A percentile compares a stretch with the other conserved stretches of the same genome.
Conservation (phyloP, 345 rosid genomes). For the Excoecaria agallocha region DNA sequence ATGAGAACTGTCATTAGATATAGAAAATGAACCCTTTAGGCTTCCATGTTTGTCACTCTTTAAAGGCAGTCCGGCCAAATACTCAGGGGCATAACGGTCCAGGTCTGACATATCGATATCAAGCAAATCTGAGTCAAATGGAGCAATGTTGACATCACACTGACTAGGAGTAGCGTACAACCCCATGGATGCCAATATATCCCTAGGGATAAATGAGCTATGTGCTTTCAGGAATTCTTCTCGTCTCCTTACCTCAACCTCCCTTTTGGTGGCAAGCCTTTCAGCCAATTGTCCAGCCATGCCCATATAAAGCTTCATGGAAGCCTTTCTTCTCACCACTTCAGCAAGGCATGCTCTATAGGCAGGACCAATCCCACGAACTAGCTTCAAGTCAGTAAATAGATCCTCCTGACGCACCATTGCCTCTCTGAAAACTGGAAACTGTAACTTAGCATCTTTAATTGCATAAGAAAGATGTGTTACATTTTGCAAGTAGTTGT, state of each 20-base stretch:
- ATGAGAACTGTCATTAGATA: conserved; percentile 63
- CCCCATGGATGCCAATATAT: conserved; percentile 81
- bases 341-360: conserved; percentile 98
- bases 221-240: conserved; percentile 79
- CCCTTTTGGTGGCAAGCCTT: conserved; percentile 86
- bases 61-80: conserved; percentile 51
- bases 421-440: conserved; percentile 94
- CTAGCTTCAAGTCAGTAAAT: conserved; percentile 66
- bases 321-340: conserved; percentile 82
- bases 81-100: conserved; percentile 85
- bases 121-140: conserved; percentile 73
- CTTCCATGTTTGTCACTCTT: conserved; percentile 50
- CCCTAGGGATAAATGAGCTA: conserved; percentile 64
- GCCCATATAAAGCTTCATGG: conserved; percentile 97
- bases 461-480: conserved; percentile 58
- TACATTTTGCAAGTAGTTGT: conserved; percentile 78
- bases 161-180: conserved; percentile 82
- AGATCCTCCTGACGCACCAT: conserved; percentile 75
- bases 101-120: conserved; percentile 72
- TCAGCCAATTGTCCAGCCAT: conserved; percentile 98
- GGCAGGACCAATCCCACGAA: conserved; percentile 82
- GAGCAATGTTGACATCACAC: conserved; percentile 88
- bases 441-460: conserved; percentile 86
- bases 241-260: conserved; percentile 79
- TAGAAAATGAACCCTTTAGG: conserved; percentile 56